phyloP scores from a whole-genome alignment of 2,329 filamentous ascomycete genomes.

The Elsinoe batatas region DNA sequence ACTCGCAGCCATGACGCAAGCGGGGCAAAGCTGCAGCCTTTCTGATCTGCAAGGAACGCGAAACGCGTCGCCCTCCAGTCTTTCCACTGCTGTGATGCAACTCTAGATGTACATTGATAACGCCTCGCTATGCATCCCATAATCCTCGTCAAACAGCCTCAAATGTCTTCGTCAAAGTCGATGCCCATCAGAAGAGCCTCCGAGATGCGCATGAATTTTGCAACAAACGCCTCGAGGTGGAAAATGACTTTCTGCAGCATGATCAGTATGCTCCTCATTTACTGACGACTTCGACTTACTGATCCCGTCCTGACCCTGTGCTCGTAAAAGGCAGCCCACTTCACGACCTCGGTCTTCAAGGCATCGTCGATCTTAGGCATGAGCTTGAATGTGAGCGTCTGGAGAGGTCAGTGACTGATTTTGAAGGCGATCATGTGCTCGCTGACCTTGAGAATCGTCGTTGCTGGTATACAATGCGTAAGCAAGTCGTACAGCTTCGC shows the following conservation, averaged over 20 bases:
- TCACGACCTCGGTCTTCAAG: constrained; percentile 83
- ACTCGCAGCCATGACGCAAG: constrained; percentile 11
- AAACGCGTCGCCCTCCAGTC: background rate
- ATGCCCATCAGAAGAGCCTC: constrained; percentile 72
- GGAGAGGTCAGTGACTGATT: constrained; percentile 8
- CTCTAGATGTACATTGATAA: background rate
- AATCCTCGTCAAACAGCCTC: constrained; percentile 7
- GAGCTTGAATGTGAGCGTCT: constrained; percentile 85
- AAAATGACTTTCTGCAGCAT: constrained; percentile 73
- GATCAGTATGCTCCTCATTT: background rate
- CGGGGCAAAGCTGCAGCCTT: background rate
- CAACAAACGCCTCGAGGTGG: constrained; percentile 94
- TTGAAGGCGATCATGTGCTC: background rate
- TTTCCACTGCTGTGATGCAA: background rate
- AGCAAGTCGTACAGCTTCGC: constrained; percentile 94
- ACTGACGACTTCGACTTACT: constrained; percentile 30
- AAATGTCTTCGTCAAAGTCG: constrained; percentile 46
- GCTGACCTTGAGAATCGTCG: constrained; percentile 71
- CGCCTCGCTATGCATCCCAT: constrained; percentile 20
- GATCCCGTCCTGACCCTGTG: constrained; percentile 83
- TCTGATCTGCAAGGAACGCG: background rate
- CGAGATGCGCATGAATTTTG: constrained; percentile 93
- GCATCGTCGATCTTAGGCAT: constrained; percentile 78
- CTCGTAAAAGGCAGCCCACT: constrained; percentile 96
- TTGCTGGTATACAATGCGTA: constrained; percentile 93